Conservation (phyloP, 2,329 filamentous ascomycete species). For the Aureobasidium leucospermi region DNA sequence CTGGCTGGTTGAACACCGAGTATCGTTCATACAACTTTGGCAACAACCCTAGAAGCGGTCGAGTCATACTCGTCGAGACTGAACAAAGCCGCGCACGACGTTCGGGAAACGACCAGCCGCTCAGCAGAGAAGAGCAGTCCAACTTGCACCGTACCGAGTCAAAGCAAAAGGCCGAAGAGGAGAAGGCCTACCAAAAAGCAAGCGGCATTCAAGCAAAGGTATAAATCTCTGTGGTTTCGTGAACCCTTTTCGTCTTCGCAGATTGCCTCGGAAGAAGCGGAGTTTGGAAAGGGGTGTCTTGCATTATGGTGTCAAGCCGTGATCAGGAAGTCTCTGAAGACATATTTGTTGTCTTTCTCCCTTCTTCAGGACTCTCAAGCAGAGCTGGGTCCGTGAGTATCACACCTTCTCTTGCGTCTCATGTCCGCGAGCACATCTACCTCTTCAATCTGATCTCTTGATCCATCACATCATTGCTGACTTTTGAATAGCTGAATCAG, state of each 20-base stretch:
- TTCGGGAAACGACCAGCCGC: constrained; percentile 23
- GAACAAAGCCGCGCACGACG: constrained; percentile 23
- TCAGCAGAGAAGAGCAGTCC: constrained; percentile 27
- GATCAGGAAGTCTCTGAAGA: background rate
- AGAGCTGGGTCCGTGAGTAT: constrained; percentile 8
- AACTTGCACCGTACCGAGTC: constrained; percentile 23
- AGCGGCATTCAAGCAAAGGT: constrained; percentile 17
- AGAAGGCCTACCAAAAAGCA: constrained; percentile 14
- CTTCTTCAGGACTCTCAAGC: background rate
- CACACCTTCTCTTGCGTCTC: constrained; percentile 3
- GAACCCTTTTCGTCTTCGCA: background rate
- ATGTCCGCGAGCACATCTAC: background rate
- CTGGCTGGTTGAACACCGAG: constrained; percentile 69
- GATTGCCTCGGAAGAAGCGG: background rate
- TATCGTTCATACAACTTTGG: constrained; percentile 51
- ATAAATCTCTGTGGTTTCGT: constrained; percentile 12
- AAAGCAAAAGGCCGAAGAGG: constrained; percentile 12
- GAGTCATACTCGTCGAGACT: constrained; percentile 42
- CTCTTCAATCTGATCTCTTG: background rate
- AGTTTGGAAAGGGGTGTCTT: background rate
- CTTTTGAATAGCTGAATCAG: background rate
- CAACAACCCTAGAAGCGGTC: background rate
- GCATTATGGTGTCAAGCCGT: background rate
- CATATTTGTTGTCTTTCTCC: background rate
- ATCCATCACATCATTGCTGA: background rate